Base-by-base conservation (phyloP, 2,329 filamentous ascomycete species). In the Hypoxylon sp. region DNA sequence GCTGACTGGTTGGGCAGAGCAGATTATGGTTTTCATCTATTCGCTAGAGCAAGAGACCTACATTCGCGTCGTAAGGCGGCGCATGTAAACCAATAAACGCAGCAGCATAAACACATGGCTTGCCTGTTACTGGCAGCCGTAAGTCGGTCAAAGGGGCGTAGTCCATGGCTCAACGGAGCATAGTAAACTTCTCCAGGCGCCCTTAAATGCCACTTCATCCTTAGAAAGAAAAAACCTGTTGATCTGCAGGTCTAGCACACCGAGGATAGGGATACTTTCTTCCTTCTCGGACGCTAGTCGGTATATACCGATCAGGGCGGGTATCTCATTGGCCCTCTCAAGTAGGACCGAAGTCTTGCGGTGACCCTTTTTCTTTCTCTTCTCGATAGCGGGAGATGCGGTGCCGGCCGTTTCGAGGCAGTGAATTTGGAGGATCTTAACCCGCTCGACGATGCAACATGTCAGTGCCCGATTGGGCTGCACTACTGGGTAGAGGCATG, bases 281-380 rank as follows among this genome's bases (percentile, higher is more conserved):
- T 43, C 50, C 37, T 28, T 26, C 22, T 28, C 28, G 20, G 37
- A 11, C 15, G 3, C 50, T 41, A 43, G 20, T 53, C 50, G 50
- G 37, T 19, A 53, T 43, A 30, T 43, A 43, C 50, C 37, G 37
- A 53, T 37, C 26, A n/a, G 4, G 6, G n/a, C 6, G 37, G 17
- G 22, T 20, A 19, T 28, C 15, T 11, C 4, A 53, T 43, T 53
- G 34, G 37, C 30, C 22, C 22, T 17, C 22, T 10, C 17, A 22
- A 53, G 37, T 41, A 41, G 50, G 50, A 24, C 50, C 50, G 50
- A 52, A 15, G 10, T 13, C 22, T 52, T 52, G 49, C 49, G 41
- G 6, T 17, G 4, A 19, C 11, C 34, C 8, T 26, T 11, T 26
- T 7, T 11, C 7, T 7, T 22, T 28, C 47, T 34, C n/a, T 30